Evolutionary conservation across 2,329 filamentous ascomycete species (phyloP).

Genomic region (Xylaria sp.): DNA sequence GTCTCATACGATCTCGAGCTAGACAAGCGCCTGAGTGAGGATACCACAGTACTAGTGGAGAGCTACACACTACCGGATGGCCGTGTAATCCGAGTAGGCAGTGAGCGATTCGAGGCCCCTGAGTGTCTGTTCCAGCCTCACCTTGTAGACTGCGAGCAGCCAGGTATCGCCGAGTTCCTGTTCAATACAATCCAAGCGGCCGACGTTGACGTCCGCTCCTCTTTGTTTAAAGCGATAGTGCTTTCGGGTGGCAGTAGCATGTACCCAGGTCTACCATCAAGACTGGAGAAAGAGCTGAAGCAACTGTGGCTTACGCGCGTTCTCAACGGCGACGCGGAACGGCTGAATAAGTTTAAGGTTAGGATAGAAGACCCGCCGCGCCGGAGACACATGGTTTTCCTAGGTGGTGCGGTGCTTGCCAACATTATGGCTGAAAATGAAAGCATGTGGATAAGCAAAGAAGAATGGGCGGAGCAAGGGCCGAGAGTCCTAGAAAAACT

Average conservation of each 20-base stretch:
- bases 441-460: constrained; percentile 97
- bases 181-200: constrained; percentile 99
- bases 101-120: constrained; percentile 95
- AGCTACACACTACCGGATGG: constrained; percentile 97
- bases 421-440: constrained; percentile 99
- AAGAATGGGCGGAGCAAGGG: constrained; percentile 96
- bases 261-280: constrained; percentile 94
- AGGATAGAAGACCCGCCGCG: constrained; percentile 97
- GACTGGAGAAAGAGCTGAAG: constrained; percentile 98
- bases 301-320: constrained; percentile 96
- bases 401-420: constrained; percentile 93
- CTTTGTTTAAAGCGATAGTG: constrained; percentile 96
- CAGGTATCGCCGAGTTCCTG: constrained; percentile 93
- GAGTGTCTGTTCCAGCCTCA: constrained; percentile 99
- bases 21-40: constrained; percentile 94
- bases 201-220: constrained; percentile 92
- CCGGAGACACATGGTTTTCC: constrained; percentile 98
- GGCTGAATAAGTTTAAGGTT: constrained; percentile 98
- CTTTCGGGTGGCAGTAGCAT: constrained; percentile 97
- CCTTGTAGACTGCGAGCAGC: constrained; percentile 95
- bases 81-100: constrained; percentile 92
- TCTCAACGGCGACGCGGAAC: constrained; percentile 87
- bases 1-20: constrained; percentile 97
- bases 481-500: constrained; percentile 86
- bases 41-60: constrained; percentile 96